A percentile compares a stretch with the other conserved stretches of the same genome.
These are phyloP conservation scores for Pichia exigua DNA, from an alignment of 805 yeast genomes.

Conservation along the genomic window DNA sequence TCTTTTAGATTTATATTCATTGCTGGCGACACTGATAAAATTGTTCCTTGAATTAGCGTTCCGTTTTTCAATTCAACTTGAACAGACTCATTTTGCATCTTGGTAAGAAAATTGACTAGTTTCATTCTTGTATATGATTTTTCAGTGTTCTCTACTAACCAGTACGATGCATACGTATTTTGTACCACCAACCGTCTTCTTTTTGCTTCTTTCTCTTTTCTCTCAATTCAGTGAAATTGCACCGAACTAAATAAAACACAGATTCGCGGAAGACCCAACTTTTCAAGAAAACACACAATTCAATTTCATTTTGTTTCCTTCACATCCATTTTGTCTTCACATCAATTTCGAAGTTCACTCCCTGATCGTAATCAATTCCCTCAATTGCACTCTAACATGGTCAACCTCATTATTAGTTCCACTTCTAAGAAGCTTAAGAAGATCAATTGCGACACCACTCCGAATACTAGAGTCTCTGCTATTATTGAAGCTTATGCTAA, in stretches of 20 bases:
- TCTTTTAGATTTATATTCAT: conserved; percentile 83
- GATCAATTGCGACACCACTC: conserved; percentile 35
- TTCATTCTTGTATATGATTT: conserved; percentile 36
- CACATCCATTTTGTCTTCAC: not conserved
- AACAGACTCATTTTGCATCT: conserved; percentile 75
- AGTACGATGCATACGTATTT: too few relatives aligned
- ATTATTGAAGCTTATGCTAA: conserved; percentile 36
- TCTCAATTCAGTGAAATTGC: not conserved
- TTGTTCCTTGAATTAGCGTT: conserved; percentile 74
- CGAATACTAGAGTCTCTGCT: conserved; percentile 26
- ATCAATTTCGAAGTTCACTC: not conserved
- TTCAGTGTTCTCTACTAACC: too few relatives aligned
- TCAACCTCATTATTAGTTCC: conserved; percentile 43
- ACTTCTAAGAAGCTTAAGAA: conserved; percentile 53
- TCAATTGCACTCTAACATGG: conserved; percentile 28
- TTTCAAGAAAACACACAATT: not conserved
- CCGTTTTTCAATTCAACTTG: conserved; percentile 92
- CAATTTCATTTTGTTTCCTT: not conserved
- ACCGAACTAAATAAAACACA: not conserved
- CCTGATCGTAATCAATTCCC: not conserved
- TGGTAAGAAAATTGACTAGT: conserved; percentile 72
- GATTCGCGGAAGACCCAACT: not conserved
- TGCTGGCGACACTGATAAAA: conserved; percentile 77
- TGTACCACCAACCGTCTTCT: too few relatives aligned
- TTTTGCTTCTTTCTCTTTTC: too few relatives aligned